Evolutionary conservation across 331 rosid species (phyloP), one percentile per base, ranked within the genome.

Genomic region (Rosa hybrid): DNA sequence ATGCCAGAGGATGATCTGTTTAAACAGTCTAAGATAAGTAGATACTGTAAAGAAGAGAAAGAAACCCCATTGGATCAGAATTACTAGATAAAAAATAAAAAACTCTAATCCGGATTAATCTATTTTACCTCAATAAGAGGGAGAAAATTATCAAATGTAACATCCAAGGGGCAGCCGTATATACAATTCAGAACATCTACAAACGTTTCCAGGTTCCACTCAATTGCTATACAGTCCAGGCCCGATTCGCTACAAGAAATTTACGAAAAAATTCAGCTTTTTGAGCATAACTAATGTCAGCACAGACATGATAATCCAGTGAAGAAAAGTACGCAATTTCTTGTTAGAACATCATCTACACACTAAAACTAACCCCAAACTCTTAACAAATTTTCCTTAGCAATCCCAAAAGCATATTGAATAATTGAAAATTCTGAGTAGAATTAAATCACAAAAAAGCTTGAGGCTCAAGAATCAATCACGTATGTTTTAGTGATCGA

Each of bases 61-160:
- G 21, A 10, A 74, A 73, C 64, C 49, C 21, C 41, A 8, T 6
- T 62, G 25, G 59, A 12, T 57, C 57, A 41, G 17, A 53, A 23
- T 23, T 44, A 23, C 23, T 30, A 12, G 38, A 34, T 34, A 34
- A 34, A 16, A 14, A 11, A 3, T 18, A 41, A 3, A 10, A 3
- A 56, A 6, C 12, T 20, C 25, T 21, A 76, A 51, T 10, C 49
- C 2, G 20, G 56, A 6, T 45, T 72, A 72, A 59, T 42, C 4
- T 53, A 34, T 45, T 12, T 81, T 88, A 93, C 97, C 97, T 93
- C 97, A 72, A 87, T 87, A 80, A 91, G 89, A 23, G 80, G 80
- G 72, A 90, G 82, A 75, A 91, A 83, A 81, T 87, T 91, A 69
- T 83, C 74, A 0, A 69, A 72, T 2, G 88, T 77, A 74, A 93